Conservation (phyloP, 768 basidiomycete genomes). For the Gymnopilus dilepis region DNA sequence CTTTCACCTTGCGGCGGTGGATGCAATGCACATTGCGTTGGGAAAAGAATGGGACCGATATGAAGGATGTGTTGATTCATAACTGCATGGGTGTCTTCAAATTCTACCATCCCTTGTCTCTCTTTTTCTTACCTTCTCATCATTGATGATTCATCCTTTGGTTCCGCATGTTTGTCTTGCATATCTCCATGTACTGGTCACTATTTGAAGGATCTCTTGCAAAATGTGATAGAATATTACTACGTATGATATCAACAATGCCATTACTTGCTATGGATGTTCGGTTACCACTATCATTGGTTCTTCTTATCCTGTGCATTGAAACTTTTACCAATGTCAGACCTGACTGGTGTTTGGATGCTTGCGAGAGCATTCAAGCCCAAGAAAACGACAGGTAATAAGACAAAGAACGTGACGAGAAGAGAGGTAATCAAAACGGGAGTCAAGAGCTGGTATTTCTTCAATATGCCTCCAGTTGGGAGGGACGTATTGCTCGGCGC, state of each 20-base stretch:
- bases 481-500: constrained; percentile 40
- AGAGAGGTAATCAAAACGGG: constrained; percentile 73
- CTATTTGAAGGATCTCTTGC: not conserved
- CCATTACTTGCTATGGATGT: not conserved
- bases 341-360: constrained; percentile 72
- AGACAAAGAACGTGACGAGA: constrained; percentile 67
- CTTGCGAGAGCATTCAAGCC: constrained; percentile 72
- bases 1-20: constrained; percentile 75
- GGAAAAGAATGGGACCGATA: constrained; percentile 38
- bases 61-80: constrained; percentile 19
- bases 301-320: constrained; percentile 76
- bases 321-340: constrained; percentile 69
- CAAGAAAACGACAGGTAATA: constrained; percentile 68
- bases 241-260: not conserved
- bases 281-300: constrained; percentile 50
- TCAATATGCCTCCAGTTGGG: constrained; percentile 63
- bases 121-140: constrained; percentile 6
- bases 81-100: not conserved
- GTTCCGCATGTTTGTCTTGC: not conserved
- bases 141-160: not conserved
- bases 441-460: constrained; percentile 78
- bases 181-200: not conserved
- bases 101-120: not conserved
- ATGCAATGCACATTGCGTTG: constrained; percentile 58
- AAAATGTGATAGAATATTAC: not conserved